phyloP scores from a whole-genome alignment of 2,329 filamentous ascomycete species.

The Rhexocercosporidium sp. region DNA sequence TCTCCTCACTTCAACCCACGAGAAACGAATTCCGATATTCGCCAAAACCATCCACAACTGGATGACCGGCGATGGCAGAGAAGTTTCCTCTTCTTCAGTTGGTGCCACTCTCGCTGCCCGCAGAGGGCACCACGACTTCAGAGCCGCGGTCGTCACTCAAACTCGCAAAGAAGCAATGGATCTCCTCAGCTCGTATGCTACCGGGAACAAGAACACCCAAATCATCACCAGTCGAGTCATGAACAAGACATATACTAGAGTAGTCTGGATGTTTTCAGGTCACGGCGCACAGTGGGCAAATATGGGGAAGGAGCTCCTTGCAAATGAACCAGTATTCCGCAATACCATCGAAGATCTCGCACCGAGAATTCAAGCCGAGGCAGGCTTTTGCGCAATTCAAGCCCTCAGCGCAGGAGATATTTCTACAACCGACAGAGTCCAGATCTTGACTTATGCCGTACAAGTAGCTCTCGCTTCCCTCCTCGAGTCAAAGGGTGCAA shows the following conservation, averaged over 20 bases:
- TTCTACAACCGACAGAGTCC: slow-evolving; percentile 27
- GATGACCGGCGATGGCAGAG: neutral
- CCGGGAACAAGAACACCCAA: neutral
- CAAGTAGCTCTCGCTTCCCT: slow-evolving; percentile 52
- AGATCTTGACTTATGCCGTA: slow-evolving; percentile 44
- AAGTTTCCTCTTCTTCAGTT: slow-evolving; percentile 20
- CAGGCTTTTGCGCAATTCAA: slow-evolving; percentile 32
- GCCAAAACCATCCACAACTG: neutral
- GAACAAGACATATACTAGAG: slow-evolving; percentile 2
- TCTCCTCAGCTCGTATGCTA: neutral
- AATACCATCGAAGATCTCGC: slow-evolving; percentile 9
- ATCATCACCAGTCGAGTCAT: slow-evolving; percentile 6
- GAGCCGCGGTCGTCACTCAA: slow-evolving; percentile 37
- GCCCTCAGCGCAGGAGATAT: slow-evolving; percentile 36
- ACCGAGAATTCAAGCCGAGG: slow-evolving; percentile 15
- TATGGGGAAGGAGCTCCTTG: slow-evolving; percentile 29
- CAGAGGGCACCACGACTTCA: slow-evolving; percentile 43
- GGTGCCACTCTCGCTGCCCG: slow-evolving; percentile 40
- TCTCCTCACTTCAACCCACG: neutral
- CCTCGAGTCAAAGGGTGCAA: slow-evolving; percentile 48
- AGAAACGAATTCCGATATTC: neutral
- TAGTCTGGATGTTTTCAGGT: slow-evolving; percentile 30
- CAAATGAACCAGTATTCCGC: slow-evolving; percentile 16
- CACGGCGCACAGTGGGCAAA: slow-evolving; percentile 32
- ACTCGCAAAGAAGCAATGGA: slow-evolving; percentile 1